Percentiles rank a stretch among this genome's conserved stretches.
Evolutionary conservation across 2,329 filamentous ascomycete species (phyloP).

Genomic region (Fusarium newnesense): DNA sequence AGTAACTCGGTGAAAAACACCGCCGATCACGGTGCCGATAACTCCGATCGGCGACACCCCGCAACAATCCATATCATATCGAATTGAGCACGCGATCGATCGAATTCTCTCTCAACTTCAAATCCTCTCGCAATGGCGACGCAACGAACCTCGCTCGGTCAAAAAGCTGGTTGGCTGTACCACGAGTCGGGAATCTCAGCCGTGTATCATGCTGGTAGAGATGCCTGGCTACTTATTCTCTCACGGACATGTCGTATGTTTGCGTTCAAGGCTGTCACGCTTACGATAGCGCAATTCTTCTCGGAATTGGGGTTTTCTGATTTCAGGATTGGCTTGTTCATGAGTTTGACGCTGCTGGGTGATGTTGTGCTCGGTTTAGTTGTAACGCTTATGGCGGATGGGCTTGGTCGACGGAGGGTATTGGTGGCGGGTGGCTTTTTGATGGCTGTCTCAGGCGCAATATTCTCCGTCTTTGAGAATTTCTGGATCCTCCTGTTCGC

Average conservation of each 20-base stretch:
- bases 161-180: conserved; percentile 46
- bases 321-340: conserved; percentile 69
- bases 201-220: conserved; percentile 55
- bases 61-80: background rate
- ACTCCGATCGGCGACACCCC: conserved; percentile 28
- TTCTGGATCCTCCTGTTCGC: conserved; percentile 69
- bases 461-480: conserved; percentile 65
- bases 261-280: conserved; percentile 69
- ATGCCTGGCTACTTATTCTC: conserved; percentile 46
- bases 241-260: conserved; percentile 65
- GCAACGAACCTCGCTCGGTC: conserved; percentile 17
- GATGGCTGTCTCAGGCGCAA: conserved; percentile 66
- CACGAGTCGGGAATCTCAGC: conserved; percentile 61
- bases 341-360: conserved; percentile 70
- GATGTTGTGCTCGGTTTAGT: conserved; percentile 69
- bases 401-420: conserved; percentile 65
- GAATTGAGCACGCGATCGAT: conserved; percentile 4
- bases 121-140: background rate
- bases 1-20: conserved; percentile 18
- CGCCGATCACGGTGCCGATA: conserved; percentile 34
- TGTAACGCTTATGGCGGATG: conserved; percentile 68
- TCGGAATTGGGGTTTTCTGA: conserved; percentile 65
- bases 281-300: conserved; percentile 72
- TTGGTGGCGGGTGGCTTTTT: conserved; percentile 62
- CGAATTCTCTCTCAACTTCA: background rate